Conservation (phyloP, 768 basidiomycete genomes). For the Lactarius tabidus region DNA sequence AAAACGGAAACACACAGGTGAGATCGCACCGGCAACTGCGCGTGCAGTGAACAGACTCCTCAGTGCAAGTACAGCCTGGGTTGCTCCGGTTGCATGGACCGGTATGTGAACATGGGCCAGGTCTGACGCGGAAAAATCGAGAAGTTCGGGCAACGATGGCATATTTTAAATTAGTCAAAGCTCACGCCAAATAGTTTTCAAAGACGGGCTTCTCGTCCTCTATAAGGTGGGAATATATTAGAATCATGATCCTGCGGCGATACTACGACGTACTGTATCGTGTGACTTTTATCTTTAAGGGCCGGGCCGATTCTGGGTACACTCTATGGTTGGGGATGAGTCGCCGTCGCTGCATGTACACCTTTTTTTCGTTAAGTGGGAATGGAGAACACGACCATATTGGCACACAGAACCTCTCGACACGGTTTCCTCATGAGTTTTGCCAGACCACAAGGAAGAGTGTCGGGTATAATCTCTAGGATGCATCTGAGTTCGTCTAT, state of each 20-base stretch:
- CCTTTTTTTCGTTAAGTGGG: neutral
- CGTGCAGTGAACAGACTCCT: constrained; percentile 50
- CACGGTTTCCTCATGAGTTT: constrained; percentile 22
- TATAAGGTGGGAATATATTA: neutral
- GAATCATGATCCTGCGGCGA: neutral
- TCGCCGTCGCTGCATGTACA: constrained; percentile 16
- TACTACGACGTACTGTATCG: neutral
- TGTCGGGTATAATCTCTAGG: constrained; percentile 23
- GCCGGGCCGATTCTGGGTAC: constrained; percentile 2
- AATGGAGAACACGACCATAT: neutral
- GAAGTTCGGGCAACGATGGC: neutral
- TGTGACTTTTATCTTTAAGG: neutral
- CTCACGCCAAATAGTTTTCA: neutral
- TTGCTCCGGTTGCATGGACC: constrained; percentile 47
- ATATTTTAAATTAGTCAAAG: neutral
- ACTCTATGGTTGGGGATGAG: constrained; percentile 12
- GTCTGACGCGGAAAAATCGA: constrained; percentile 29
- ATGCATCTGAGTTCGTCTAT: constrained; percentile 18
- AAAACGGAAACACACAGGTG: constrained; percentile 40
- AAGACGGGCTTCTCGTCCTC: neutral
- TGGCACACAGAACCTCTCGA: constrained; percentile 12
- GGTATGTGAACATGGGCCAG: constrained; percentile 48
- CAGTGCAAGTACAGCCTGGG: constrained; percentile 46
- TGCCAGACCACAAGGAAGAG: constrained; percentile 21
- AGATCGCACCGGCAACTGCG: constrained; percentile 49